Base-by-base conservation (phyloP, 2,329 filamentous ascomycete genomes). In the Torrubiella hemipterigena region DNA sequence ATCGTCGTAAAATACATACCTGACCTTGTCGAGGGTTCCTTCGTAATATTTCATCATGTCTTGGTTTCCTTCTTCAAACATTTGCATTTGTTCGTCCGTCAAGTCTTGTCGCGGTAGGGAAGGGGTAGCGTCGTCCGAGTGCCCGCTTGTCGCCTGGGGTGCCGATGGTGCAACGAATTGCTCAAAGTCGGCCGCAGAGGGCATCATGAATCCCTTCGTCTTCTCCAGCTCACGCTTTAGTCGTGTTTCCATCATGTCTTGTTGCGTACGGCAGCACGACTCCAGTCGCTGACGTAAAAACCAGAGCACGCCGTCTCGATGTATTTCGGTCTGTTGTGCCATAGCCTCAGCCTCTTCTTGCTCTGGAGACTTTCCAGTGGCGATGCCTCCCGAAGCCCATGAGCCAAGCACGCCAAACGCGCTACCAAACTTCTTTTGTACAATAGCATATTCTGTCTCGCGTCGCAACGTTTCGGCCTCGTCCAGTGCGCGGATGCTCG, bases 21-120 rank as follows among this genome's bases (percentile, higher is more conserved):
- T 82, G 42, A 96, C 85, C 68, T 96, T 91, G 54, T 87, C 81
- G 51, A 96, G 63, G n/a, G 83, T 86, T 58, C 81, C 85, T 55
- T 95, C 85, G 55, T 93, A 94, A 56, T 94, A 83, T 54, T 81
- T 82, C 44, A 96, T 67, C 77, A 98, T 86, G 40, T 84, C 78
- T 54, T 86, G 78, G 50, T 96, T 95, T 50, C 93, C 87, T 56
- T 85, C 73, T 44, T 89, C 87, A 59, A 98, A 96, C 50, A 94
- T 72, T 53, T 95, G 89, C 31, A 91, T 63, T 55, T 96, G 89
- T 50, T 95, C 86, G 15, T 77, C 67, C 13, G 81, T 84, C 38
- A 95, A 61, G 39, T 77, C 71, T n/a, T n/a, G n/a, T n/a, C n/a
- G n/a, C n/a, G n/a, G n/a, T n/a, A n/a, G n/a, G n/a, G n/a, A n/a